Evolutionary conservation across 1,284 basidiomycete species (phyloP), one percentile per base, ranked within the genome.

Genomic region (Veloboletus limbatus): DNA sequence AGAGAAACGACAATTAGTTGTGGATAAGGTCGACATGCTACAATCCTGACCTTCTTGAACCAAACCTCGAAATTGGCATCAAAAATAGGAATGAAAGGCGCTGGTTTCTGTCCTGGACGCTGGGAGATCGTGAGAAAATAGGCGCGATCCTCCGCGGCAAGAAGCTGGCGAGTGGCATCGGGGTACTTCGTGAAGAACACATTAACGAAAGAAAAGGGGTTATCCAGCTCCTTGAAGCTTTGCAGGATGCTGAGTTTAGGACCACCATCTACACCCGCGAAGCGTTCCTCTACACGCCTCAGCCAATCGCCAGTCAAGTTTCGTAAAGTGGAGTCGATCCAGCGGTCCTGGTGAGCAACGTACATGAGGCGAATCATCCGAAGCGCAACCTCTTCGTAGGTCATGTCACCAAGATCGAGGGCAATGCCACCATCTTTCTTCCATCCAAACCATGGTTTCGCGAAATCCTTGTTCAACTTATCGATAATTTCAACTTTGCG

Each of bases 281-380:
- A 97, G 24, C 97, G 85, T 72, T 99, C 96, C 71, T 99, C 97
- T 43, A 97, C 84, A 42, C 95, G 89, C 51, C 96, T 84, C 60
- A 98, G 71, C 95, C 95, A 99, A 69, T 99, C 96, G 6, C 96
- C 95, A 24, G 93, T 88, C 58, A 98, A 76, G 72, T 97, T 97
- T 56, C 95, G 85, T 58, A 98, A 76, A n/a, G 92, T 93, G 40
- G 82, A 60, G 64, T 99, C 97, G 63, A 98, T 81, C 96, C 97
- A 99, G 48, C 96, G 87, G 53, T 79, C 77, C 73, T 98, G 84
- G 67, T 97, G 92, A 37, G 80, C 66, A 55, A 98, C 91, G 65
- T 89, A 98, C 90, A 97, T 95, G 57, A 99, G 75, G 34, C 89
- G 77, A 45, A 98, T 76, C 85, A 98, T 88, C 49, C 96, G 85